Conservation (phyloP, 73 alveolate genomes). For the Tetrahymena malaccensis region DNA sequence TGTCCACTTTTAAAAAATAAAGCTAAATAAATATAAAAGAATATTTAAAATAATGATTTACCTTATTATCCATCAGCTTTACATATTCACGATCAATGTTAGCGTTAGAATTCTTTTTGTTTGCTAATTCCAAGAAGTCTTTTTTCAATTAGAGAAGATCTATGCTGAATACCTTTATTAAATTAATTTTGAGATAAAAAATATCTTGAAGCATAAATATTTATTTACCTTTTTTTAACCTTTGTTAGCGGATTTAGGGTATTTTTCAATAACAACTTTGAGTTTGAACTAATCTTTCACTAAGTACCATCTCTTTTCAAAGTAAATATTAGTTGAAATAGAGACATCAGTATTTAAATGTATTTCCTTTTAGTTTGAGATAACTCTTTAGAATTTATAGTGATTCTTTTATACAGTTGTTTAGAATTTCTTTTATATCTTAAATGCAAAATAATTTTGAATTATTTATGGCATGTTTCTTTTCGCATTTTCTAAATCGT, state of each 20-base stretch:
- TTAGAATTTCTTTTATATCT: not conserved
- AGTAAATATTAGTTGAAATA: not conserved
- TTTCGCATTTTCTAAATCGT: not conserved
- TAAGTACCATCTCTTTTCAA: not conserved
- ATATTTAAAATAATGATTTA: not conserved
- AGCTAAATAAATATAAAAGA: not conserved
- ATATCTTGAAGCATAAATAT: not conserved
- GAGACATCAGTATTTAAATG: not conserved
- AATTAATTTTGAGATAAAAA: not conserved
- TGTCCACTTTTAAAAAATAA: not conserved
- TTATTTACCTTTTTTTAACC: not conserved
- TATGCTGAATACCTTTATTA: not conserved
- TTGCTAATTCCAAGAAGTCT: not conserved
- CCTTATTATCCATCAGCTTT: not conserved
- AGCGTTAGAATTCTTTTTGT: not conserved
- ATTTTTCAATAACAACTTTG: not conserved
- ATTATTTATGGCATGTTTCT: not conserved
- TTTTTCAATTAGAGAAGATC: not conserved
- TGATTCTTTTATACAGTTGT: not conserved
- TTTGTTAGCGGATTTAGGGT: not conserved
- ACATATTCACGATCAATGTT: not conserved
- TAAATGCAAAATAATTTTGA: not conserved
- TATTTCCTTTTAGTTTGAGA: not conserved
- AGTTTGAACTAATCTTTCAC: not conserved
- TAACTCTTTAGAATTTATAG: not conserved